phyloP scores from a whole-genome alignment of 768 basidiomycete species.

The Scleroderma citrinum region DNA sequence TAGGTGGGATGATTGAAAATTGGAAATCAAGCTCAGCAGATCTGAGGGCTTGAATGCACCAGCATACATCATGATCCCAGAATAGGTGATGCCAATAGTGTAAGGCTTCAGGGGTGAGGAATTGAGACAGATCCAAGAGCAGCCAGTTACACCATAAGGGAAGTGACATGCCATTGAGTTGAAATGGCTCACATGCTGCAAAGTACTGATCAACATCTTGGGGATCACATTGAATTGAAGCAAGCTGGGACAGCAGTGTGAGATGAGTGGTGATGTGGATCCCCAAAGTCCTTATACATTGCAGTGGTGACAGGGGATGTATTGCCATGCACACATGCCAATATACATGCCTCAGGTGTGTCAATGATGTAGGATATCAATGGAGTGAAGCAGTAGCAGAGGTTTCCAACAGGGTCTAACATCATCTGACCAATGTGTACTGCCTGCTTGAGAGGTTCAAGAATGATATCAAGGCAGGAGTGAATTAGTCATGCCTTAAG shows the following conservation, averaged over 20 bases:
- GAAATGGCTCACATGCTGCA: background rate
- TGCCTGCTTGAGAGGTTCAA: conserved; percentile 12
- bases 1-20: conserved; percentile 1
- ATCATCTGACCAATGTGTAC: conserved; percentile 14
- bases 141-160: conserved; percentile 36
- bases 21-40: conserved; percentile 10
- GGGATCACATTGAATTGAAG: conserved; percentile 1
- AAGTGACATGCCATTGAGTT: conserved; percentile 5
- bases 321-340: conserved; percentile 26
- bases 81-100: conserved; percentile 34
- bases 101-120: conserved; percentile 33
- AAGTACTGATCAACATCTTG: background rate
- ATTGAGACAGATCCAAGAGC: conserved; percentile 26
- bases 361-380: conserved; percentile 27
- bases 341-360: conserved; percentile 25
- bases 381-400: conserved; percentile 20
- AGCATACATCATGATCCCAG: conserved; percentile 35
- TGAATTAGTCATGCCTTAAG: conserved; percentile 15
- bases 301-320: conserved; percentile 30
- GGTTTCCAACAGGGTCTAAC: conserved; percentile 17
- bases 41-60: conserved; percentile 31
- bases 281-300: conserved; percentile 25
- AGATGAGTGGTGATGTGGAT: conserved; percentile 21
- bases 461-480: conserved; percentile 12
- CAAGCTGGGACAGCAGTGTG: conserved; percentile 16